These are phyloP conservation scores for Brachypodium distachyon DNA, from an alignment of 202 grass and related monocot genomes.

Conservation along the genomic window DNA sequence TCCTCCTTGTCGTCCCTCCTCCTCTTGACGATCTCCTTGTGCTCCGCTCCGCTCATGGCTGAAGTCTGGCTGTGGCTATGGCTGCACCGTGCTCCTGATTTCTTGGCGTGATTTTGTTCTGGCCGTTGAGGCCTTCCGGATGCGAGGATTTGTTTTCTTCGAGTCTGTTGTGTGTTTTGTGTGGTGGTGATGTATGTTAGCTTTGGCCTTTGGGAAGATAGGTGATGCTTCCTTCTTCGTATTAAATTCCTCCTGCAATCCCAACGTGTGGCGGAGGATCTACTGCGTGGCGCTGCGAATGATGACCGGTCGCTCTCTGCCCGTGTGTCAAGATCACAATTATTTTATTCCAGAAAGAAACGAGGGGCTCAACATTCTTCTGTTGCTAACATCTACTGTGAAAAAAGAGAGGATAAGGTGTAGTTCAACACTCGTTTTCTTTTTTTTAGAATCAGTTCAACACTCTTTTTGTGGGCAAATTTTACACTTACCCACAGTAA, in stretches of 20 bases:
- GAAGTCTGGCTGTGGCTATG: background rate
- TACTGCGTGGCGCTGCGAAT: background rate
- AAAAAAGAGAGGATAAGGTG: too few species aligned
- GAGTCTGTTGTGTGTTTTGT: background rate
- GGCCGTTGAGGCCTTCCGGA: background rate
- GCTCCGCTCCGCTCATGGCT: background rate
- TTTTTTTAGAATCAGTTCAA: too few species aligned
- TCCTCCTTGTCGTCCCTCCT: background rate
- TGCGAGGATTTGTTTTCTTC: background rate
- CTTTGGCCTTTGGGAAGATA: background rate
- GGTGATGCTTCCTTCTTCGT: background rate
- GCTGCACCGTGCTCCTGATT: background rate
- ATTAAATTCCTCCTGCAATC: background rate
- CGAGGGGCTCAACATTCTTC: background rate
- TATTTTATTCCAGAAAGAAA: background rate
- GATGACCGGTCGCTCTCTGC: background rate
- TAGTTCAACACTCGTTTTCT: too few species aligned
- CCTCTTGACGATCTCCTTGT: background rate
- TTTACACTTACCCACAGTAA: too few species aligned
- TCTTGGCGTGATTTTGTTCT: background rate
- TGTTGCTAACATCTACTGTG: too few species aligned
- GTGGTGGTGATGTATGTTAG: constrained; percentile 5
- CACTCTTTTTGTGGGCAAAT: too few species aligned
- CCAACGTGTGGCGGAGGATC: background rate
- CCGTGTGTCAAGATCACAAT: background rate